Conservation (phyloP, 257 asterid genomes). For the Lithospermum erythrorhizon region DNA sequence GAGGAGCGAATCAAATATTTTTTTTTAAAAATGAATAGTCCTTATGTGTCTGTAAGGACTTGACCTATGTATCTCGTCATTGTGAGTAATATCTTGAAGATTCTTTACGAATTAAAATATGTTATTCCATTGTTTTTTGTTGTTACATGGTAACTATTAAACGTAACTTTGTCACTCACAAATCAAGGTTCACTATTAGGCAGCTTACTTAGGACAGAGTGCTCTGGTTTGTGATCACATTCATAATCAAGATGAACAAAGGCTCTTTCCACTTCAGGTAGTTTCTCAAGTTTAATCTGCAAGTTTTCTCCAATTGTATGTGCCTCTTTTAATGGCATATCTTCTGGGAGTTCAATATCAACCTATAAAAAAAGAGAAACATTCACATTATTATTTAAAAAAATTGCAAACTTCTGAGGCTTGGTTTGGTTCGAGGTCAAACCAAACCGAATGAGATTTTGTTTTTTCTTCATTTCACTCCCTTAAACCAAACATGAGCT, state of each 20-base stretch:
- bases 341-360: slow-evolving; percentile 80
- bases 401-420: not conserved
- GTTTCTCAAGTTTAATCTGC: slow-evolving; percentile 75
- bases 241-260: slow-evolving; percentile 81
- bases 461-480: too few species aligned
- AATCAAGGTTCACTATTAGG: slow-evolving; percentile 61
- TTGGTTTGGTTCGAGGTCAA: not conserved
- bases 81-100: too few species aligned
- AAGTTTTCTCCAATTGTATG: slow-evolving; percentile 70
- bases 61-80: too few species aligned
- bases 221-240: slow-evolving; percentile 86
- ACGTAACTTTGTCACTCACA: too few species aligned
- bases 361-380: slow-evolving; percentile 30
- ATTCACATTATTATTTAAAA: too few species aligned
- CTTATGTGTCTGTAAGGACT: too few species aligned
- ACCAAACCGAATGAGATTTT: too few species aligned
- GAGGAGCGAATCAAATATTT: too few species aligned
- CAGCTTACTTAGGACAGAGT: slow-evolving; percentile 58
- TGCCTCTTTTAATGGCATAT: slow-evolving; percentile 77
- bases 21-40: too few species aligned
- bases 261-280: slow-evolving; percentile 85
- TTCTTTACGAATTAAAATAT: too few species aligned
- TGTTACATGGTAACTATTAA: not conserved
- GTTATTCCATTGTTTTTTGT: too few species aligned
- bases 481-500: too few species aligned